Conservation (phyloP, 495 filamentous ascomycete genomes). For the Penicillium goetzii region DNA sequence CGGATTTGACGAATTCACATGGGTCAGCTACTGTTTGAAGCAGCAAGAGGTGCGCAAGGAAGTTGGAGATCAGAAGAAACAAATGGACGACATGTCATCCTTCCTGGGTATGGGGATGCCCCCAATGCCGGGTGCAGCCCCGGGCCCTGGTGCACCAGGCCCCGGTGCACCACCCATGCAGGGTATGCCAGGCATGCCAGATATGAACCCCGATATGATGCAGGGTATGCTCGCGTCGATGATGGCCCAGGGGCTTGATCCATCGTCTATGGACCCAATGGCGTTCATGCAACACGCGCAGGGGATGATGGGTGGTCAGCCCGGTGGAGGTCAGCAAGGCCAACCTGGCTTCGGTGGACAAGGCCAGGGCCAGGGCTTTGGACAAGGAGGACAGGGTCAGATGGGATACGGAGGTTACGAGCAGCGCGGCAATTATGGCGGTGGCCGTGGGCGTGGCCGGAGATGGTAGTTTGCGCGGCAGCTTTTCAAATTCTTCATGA, state of each 20-base stretch:
- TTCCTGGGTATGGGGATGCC: slow-evolving; percentile 78
- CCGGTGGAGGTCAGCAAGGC: slow-evolving; percentile 45
- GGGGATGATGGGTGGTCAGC: slow-evolving; percentile 53
- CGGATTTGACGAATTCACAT: slow-evolving; percentile 99
- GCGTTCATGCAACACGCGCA: slow-evolving; percentile 58
- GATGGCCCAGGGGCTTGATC: slow-evolving; percentile 83
- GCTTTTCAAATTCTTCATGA: slow-evolving; percentile 20
- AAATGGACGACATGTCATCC: slow-evolving; percentile 86
- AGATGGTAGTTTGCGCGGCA: slow-evolving; percentile 42
- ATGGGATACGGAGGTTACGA: slow-evolving; percentile 58
- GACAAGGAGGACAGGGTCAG: slow-evolving; percentile 50
- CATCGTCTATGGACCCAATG: slow-evolving; percentile 73
- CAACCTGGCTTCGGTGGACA: slow-evolving; percentile 45
- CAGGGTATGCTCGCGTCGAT: slow-evolving; percentile 80
- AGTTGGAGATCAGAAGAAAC: slow-evolving; percentile 75
- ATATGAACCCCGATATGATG: slow-evolving; percentile 74
- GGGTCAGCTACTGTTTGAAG: slow-evolving; percentile 91
- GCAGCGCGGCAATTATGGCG: slow-evolving; percentile 51
- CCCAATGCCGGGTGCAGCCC: slow-evolving; percentile 64
- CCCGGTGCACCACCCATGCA: slow-evolving; percentile 58
- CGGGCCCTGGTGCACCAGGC: slow-evolving; percentile 41
- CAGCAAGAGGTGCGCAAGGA: slow-evolving; percentile 78
- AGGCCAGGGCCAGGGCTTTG: slow-evolving; percentile 41
- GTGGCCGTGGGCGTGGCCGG: slow-evolving; percentile 51
- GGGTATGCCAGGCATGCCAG: slow-evolving; percentile 70